These are phyloP conservation scores for Cucurbita moschata DNA, from an alignment of 306 rosid species.

Conservation along the genomic window DNA sequence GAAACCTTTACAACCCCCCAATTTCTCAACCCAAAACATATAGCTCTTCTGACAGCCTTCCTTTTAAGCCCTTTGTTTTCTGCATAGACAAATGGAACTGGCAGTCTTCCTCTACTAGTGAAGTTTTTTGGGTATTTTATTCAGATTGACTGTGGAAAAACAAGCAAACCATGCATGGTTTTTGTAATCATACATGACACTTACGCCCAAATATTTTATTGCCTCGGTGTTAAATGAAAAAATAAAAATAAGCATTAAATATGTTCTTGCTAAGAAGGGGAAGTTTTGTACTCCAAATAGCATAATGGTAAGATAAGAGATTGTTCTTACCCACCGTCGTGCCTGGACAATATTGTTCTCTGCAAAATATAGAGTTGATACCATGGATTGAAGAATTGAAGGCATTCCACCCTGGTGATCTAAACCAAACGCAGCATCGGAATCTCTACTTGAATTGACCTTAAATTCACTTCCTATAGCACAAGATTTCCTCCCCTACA, in stretches of 20 bases:
- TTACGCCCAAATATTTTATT: not conserved
- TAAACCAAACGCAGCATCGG: constrained; percentile 69
- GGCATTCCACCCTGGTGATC: constrained; percentile 31
- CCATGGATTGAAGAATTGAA: constrained; percentile 77
- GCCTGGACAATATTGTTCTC: constrained; percentile 63
- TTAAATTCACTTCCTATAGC: constrained; percentile 69
- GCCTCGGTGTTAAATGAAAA: not conserved
- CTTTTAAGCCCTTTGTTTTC: no score
- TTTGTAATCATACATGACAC: not conserved
- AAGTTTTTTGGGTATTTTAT: no score
- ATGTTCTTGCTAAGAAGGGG: not conserved
- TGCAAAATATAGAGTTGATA: constrained; percentile 56
- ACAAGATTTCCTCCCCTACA: constrained; percentile 63
- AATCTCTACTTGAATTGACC: constrained; percentile 13
- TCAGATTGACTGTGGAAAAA: not conserved
- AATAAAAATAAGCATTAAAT: not conserved
- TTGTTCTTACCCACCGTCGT: constrained; percentile 99
- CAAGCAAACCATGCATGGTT: not conserved
- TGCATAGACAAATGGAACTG: no score
- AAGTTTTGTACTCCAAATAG: constrained; percentile 4
- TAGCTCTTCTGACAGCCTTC: no score
- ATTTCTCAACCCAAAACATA: no score
- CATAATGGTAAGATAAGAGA: constrained; percentile 21
- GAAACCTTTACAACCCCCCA: no score
- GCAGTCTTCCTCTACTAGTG: no score